Evolutionary conservation across 1,284 basidiomycete genomes (phyloP).

Genomic region (Golubevia pallescens): DNA sequence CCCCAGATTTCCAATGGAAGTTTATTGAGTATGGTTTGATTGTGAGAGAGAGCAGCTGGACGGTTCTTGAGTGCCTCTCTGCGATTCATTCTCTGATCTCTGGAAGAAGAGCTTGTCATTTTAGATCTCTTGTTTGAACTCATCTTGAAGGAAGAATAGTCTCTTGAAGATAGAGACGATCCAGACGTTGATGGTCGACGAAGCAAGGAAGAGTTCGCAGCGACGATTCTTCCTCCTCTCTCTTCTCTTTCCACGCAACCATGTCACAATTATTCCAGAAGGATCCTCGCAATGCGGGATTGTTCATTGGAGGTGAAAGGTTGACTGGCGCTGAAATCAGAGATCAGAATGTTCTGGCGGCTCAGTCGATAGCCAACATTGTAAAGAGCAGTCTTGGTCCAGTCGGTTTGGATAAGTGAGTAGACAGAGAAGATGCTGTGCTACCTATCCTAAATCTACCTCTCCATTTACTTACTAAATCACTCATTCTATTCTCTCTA

Average conservation of each 20-base stretch:
- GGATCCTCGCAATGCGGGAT: conserved; percentile 60
- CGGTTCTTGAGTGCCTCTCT: no score
- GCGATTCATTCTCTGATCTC: no score
- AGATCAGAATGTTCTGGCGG: conserved; percentile 96
- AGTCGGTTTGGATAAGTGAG: conserved; percentile 69
- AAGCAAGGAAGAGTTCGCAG: no score
- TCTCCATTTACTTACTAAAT: not conserved
- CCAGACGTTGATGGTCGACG: no score
- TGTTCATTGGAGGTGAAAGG: conserved; percentile 88
- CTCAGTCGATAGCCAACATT: conserved; percentile 94
- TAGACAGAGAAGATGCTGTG: conserved; percentile 1
- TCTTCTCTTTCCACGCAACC: conserved; percentile 3
- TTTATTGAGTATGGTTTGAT: not conserved
- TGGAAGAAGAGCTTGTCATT: no score
- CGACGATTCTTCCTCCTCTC: conserved; percentile 1
- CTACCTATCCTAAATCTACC: no score
- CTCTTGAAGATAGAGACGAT: no score
- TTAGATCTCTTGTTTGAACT: no score
- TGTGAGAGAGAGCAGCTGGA: not conserved
- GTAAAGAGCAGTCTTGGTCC: conserved; percentile 96
- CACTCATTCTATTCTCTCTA: not conserved
- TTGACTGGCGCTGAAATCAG: conserved; percentile 93
- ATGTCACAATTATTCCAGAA: conserved; percentile 63
- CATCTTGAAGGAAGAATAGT: no score
- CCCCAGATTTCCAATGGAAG: not conserved